phyloP scores from a whole-genome alignment of 257 asterid species.

The Salvia rosmarinus region DNA sequence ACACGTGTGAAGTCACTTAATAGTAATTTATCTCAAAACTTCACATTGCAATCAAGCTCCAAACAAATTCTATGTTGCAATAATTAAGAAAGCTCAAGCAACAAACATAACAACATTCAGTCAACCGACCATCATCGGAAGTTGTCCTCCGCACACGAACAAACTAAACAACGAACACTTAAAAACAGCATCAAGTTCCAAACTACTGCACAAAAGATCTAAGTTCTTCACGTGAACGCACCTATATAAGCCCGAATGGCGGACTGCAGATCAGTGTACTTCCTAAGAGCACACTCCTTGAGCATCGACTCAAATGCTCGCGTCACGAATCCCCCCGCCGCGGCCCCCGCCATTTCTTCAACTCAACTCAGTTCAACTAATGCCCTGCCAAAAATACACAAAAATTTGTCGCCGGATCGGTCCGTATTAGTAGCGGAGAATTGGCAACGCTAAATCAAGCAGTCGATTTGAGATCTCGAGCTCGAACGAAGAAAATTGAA shows the following conservation, averaged over 20 bases:
- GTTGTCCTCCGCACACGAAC: conserved; percentile 15
- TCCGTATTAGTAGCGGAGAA: conserved; percentile 38
- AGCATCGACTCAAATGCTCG: conserved; percentile 97
- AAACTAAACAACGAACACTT: conserved; percentile 15
- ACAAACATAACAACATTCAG: conserved; percentile 26
- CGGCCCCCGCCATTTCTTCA: conserved; percentile 75
- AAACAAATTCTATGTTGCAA: background rate
- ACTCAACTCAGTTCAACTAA: conserved; percentile 40
- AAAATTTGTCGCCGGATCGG: conserved; percentile 36
- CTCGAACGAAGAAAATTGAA: background rate
- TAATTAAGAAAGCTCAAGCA: conserved; percentile 24
- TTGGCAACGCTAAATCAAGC: background rate
- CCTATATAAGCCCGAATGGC: conserved; percentile 81
- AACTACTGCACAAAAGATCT: conserved; percentile 28
- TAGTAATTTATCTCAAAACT: background rate
- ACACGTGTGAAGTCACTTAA: conserved; percentile 10
- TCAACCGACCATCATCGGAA: conserved; percentile 26
- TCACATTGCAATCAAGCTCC: conserved; percentile 9
- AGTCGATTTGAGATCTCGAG: conserved; percentile 43
- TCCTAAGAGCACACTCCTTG: conserved; percentile 81
- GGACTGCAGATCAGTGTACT: conserved; percentile 62
- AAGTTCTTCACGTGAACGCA: conserved; percentile 35
- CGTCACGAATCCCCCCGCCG: conserved; percentile 95
- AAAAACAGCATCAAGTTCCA: conserved; percentile 4
- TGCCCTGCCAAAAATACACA: conserved; percentile 11